A percentile compares a stretch with the other conserved stretches of the same genome.
phyloP scores from a whole-genome alignment of 163 green algal genomes.

The Chloromonas sp. region DNA sequence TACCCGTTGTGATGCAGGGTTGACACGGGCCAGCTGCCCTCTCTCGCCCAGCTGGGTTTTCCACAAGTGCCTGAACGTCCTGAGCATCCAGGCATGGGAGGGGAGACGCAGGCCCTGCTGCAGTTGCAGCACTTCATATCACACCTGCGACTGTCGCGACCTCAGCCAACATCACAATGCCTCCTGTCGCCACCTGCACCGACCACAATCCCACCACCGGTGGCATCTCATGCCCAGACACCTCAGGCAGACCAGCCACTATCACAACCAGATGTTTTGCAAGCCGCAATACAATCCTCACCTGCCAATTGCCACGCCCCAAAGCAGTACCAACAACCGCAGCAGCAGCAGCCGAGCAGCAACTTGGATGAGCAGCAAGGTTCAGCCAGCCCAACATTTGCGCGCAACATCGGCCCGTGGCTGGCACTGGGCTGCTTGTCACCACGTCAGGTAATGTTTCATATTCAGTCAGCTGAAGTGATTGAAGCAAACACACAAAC shows the following conservation, averaged over 20 bases:
- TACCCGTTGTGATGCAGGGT: not conserved
- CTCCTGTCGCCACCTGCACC: too few species aligned
- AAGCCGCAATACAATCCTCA: too few species aligned
- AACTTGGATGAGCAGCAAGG: not conserved
- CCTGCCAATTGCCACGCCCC: too few species aligned
- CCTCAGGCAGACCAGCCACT: too few species aligned
- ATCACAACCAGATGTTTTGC: too few species aligned
- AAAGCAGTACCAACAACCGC: not conserved
- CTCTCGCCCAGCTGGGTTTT: not conserved
- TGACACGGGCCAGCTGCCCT: not conserved
- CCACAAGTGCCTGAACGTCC: not conserved
- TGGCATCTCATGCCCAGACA: too few species aligned
- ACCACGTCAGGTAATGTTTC: not conserved
- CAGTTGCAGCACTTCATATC: not conserved
- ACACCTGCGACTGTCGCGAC: not conserved
- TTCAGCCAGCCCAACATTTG: not conserved
- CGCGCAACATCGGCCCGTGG: not conserved
- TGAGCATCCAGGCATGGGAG: not conserved
- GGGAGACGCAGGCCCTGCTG: not conserved
- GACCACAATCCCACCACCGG: too few species aligned
- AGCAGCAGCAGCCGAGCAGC: not conserved
- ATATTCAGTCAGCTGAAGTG: not conserved
- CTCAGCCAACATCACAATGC: not conserved
- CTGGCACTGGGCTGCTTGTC: constrained; percentile 1
- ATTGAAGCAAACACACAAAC: not conserved